Base-by-base conservation (phyloP, 169 alveolate species). In the Plasmodium chabaudi region DNA sequence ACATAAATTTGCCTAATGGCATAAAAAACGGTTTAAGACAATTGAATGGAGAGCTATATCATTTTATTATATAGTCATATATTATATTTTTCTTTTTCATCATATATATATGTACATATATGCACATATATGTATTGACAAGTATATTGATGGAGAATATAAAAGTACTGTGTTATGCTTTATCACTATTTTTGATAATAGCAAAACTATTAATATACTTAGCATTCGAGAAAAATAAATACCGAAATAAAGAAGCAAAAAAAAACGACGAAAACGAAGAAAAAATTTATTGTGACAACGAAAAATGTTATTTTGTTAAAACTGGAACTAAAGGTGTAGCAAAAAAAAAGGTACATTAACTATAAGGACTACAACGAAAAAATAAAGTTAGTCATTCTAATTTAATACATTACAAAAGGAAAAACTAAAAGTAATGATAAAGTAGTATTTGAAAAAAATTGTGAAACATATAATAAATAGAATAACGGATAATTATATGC, bases 121-220 rank as follows among this genome's bases (percentile, higher is more conserved):
- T 56, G 5, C 65, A 56, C 19, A 56, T 21, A 56, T 17, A 19
- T 57, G 19, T 17, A 57, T 9, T 15, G n/a, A 17, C 25, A 57
- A 9, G 42, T 17, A 57, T 68, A 68, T 47, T 27, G 19, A 69
- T 69, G 60, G 79, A 49, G 13, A 69, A 21, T 44, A 44, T 46
- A 42, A 67, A 64, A 34, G 51, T 68, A 60, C 34, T 64, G 77
- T 46, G 12, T 44, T 63, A 77, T 51, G 59, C 59, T 42, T 61
- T 77, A 63, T 6, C 44, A n/a, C 55, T 77, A 49, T 47, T 77
- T 49, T 49, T 77, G 25, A n/a, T 65, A 23, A 49, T 77, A 19
- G n/a, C 65, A 77, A 75, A 69, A n/a, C 27, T 53, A 47, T 77
- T 74, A 75, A 9, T 77, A 63, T 77, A 77, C 15, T 44, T 63